Evolutionary conservation across 2,329 filamentous ascomycete species (phyloP).

Genomic region (Epicoccum nigrum): DNA sequence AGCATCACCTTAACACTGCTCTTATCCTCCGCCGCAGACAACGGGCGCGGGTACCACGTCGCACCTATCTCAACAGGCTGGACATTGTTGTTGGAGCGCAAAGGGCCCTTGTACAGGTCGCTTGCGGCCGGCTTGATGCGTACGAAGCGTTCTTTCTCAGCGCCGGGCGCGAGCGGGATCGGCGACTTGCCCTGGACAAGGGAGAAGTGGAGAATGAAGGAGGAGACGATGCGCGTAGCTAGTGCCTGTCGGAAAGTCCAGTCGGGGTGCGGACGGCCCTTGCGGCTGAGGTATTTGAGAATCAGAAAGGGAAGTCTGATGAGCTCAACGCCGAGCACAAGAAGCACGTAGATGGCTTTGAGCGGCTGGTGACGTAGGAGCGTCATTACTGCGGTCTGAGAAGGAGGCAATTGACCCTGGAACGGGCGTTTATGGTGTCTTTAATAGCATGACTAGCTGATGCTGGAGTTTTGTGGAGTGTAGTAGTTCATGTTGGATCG

Average conservation of each 20-base stretch:
- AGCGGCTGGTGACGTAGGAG: slow-evolving; percentile 46
- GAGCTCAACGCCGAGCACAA: slow-evolving; percentile 44
- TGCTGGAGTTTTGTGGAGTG: neutral
- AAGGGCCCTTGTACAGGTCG: slow-evolving; percentile 38
- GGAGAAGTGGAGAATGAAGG: slow-evolving; percentile 42
- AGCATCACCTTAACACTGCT: slow-evolving; percentile 47
- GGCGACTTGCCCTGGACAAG: slow-evolving; percentile 36
- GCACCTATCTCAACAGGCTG: slow-evolving; percentile 49
- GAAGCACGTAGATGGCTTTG: slow-evolving; percentile 49
- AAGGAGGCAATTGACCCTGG: neutral
- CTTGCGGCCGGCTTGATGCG: slow-evolving; percentile 33
- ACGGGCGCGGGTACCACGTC: slow-evolving; percentile 51
- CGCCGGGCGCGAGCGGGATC: slow-evolving; percentile 44
- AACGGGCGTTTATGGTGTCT: neutral
- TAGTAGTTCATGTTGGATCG: neutral
- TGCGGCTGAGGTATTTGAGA: slow-evolving; percentile 44
- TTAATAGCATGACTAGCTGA: slow-evolving; percentile 1
- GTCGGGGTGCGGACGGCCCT: slow-evolving; percentile 47
- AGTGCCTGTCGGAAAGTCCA: slow-evolving; percentile 52
- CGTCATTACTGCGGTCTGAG: slow-evolving; percentile 17
- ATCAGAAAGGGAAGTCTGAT: slow-evolving; percentile 50
- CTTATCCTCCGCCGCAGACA: slow-evolving; percentile 19
- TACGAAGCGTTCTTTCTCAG: slow-evolving; percentile 49
- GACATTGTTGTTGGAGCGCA: slow-evolving; percentile 40
- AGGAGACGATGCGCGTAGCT: slow-evolving; percentile 40